Evolutionary conservation across 169 alveolate species (phyloP).

Genomic region (Plasmodium ovale): DNA sequence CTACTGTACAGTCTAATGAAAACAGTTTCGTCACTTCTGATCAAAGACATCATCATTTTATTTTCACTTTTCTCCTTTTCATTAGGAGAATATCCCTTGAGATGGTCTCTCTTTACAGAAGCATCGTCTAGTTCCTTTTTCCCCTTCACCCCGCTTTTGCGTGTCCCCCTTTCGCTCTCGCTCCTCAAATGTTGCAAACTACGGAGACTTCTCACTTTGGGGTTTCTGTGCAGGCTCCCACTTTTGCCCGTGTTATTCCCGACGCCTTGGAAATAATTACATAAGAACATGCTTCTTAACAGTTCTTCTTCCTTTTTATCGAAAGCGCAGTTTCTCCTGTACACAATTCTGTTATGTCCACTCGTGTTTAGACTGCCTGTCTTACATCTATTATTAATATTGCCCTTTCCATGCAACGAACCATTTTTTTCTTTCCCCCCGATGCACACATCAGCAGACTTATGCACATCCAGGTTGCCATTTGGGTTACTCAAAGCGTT

Average conservation of each 20-base stretch:
- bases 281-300: constrained; percentile 13
- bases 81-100: neutral
- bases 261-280: constrained; percentile 19
- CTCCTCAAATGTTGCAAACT: neutral
- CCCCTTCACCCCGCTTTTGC: neutral
- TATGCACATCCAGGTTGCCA: neutral
- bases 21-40: constrained; percentile 4
- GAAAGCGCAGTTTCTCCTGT: neutral
- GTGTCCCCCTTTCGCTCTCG: neutral
- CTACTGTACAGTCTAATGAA: constrained; percentile 51
- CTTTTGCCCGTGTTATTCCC: constrained; percentile 13
- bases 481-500: neutral
- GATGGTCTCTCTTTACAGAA: neutral
- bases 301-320: constrained; percentile 36
- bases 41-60: neutral
- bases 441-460: too few species aligned
- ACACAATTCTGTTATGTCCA: neutral
- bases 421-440: too few species aligned
- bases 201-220: neutral
- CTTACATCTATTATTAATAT: too few species aligned
- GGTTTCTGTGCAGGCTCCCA: neutral
- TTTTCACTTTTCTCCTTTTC: neutral
- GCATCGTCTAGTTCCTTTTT: neutral
- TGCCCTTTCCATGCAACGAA: neutral
- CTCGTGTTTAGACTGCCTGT: neutral